Conservation (phyloP, 805 yeast species). For the Zygosaccharomyces gambellarensis region DNA sequence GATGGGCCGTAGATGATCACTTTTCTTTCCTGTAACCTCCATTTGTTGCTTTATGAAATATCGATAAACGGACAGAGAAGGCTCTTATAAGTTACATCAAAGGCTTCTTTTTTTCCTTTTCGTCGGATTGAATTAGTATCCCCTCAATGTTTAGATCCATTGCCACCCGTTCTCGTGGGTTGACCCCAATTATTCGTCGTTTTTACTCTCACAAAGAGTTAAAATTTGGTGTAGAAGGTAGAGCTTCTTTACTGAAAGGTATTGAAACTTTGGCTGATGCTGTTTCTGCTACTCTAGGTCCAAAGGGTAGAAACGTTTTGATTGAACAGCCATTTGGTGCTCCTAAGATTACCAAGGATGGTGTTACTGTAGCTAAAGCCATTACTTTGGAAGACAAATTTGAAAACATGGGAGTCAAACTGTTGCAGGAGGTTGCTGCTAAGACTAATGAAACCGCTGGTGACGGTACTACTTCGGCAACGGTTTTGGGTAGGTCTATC, state of each 20-base stretch:
- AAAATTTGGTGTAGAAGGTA: slow-evolving; percentile 94
- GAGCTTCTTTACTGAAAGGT: slow-evolving; percentile 90
- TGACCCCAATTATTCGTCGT: slow-evolving; percentile 26
- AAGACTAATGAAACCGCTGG: slow-evolving; percentile 98
- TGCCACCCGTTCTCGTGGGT: slow-evolving; percentile 16
- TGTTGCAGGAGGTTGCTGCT: slow-evolving; percentile 93
- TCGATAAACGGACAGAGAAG: background rate
- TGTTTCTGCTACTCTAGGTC: slow-evolving; percentile 93
- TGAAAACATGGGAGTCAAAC: slow-evolving; percentile 94
- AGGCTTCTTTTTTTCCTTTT: background rate
- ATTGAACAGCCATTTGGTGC: slow-evolving; percentile 96
- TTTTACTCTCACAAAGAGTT: slow-evolving; percentile 75
- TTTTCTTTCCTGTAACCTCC: background rate
- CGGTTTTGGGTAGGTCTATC: slow-evolving; percentile 91
- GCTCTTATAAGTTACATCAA: background rate
- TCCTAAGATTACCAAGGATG: slow-evolving; percentile 98
- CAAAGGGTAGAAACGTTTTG: slow-evolving; percentile 94
- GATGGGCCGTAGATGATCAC: background rate
- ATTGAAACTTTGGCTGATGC: slow-evolving; percentile 95
- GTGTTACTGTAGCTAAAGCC: slow-evolving; percentile 93
- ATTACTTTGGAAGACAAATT: slow-evolving; percentile 80
- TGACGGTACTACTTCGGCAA: slow-evolving; percentile 98
- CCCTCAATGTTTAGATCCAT: slow-evolving; percentile 13
- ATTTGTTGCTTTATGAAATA: background rate
- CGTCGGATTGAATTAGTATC: background rate